Evolutionary conservation across 441 rosid genomes (phyloP).

Genomic region (Syzygium syzygioides): DNA sequence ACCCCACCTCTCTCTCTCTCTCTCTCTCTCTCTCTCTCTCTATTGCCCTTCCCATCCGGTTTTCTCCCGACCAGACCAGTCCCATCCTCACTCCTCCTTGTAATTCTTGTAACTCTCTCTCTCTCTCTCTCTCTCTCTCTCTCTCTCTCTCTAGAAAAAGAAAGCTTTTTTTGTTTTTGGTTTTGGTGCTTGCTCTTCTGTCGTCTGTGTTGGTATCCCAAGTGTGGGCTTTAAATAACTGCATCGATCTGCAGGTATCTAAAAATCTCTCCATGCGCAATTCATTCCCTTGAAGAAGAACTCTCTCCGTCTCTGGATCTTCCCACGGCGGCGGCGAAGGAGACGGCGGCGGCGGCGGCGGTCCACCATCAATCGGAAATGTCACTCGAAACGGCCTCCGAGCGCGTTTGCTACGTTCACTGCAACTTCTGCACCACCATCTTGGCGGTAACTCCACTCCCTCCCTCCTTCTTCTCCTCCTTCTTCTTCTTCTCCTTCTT

Average conservation of each 20-base stretch:
- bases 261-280: background rate
- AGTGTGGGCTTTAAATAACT: background rate
- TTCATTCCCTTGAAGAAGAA: background rate
- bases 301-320: background rate
- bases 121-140: conserved; percentile 22
- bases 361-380: conserved; percentile 19
- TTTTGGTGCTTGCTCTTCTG: background rate
- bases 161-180: background rate
- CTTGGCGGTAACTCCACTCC: conserved; percentile 55
- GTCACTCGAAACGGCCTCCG: conserved; percentile 63
- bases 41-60: conserved; percentile 29
- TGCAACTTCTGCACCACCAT: conserved; percentile 98
- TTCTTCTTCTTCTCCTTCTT: background rate
- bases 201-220: conserved; percentile 13
- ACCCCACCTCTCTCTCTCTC: background rate
- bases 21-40: background rate
- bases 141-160: conserved; percentile 1
- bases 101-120: conserved; percentile 20
- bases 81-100: conserved; percentile 17
- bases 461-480: conserved; percentile 10
- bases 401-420: conserved; percentile 86
- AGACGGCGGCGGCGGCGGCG: background rate
- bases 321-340: background rate
- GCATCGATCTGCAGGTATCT: background rate
- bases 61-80: conserved; percentile 47